Base-by-base conservation (phyloP, 345 rosid species). In the Syzygium aromaticum region DNA sequence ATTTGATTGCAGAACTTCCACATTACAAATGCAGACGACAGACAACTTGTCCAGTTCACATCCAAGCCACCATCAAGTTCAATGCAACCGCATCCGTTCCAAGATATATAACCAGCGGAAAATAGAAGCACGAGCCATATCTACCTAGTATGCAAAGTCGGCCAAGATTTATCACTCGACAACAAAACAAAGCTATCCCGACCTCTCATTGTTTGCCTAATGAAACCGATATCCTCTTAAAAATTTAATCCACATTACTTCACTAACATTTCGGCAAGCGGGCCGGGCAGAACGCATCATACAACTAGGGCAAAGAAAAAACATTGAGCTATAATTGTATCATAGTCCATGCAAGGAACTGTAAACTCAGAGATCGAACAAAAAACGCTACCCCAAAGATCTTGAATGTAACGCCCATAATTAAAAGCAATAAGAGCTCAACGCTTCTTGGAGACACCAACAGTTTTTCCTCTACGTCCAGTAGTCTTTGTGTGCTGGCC, bases 401-500 rank as follows among this genome's bases (percentile, higher is more conserved):
- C 0, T 73, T 73, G 12, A 67, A 33, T 8, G 49, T 73, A 73
- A 9, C 1, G 2, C 80, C 46, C 84, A 86, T 8, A 52, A 15
- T 59, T 27, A 51, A 84, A 61, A 73, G 49, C 8, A 52, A 64
- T 10, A 59, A 21, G 57, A 85, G 8, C 84, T 54, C 85, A 90
- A 84, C 93, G 94, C 90, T 96, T 95, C 97, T 95, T 95, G 14
- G 97, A 96, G 85, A 96, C 99, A 93, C 96, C 99, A 85, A 95
- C 99, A 86, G 97, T 95, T 94, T 96, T 95, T 85, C 99, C 98
- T 56, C 99, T 90, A 54, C 98, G 98, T 54, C 98, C 99, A 11
- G 98, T 96, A 13, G 99, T 95, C 96, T 97, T 97, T 88, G 98
- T 95, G 94, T 97, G 98, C 89, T 97, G 99, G 46, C 99, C 99